Base-by-base conservation (phyloP, 768 basidiomycete genomes). In the Serendipita indica region DNA sequence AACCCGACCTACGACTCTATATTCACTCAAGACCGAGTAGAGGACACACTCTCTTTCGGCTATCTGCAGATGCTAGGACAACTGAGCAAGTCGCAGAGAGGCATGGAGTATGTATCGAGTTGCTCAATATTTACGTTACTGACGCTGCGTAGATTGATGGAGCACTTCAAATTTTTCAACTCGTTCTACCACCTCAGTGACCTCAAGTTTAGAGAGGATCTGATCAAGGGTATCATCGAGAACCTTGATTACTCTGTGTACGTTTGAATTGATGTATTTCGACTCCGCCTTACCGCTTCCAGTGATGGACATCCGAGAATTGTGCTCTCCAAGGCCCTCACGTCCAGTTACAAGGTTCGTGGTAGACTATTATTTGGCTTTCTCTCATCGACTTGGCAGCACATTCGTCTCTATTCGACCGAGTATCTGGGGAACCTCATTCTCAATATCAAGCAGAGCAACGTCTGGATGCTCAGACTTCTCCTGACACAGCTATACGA, bases 401-500 rank as follows among this genome's bases (percentile, higher is more conserved):
- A 89, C 64, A 83, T 93, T 58, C 83, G 94, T 28, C 71, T 89
- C 39, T 91, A 86, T 67, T 86, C 94, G 0, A 98, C 94, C 0
- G 79, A 79, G 62, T 87, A 91, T 67, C 77, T 98, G 4, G 90
- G 90, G 25, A 74, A 81, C 34, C 75, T 96, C 37, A 84, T 97
- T 61, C 83, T 81, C 32, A 76, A 73, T 62, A 78, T 79, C 54
- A 58, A 76, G 65, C 4, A 79, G 71, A 80, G 86, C 0, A 83
- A 86, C 64, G 79, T 84, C 1, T 99, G 94, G 96, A 89, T 83
- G 13, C 74, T 98, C 39, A 82, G 88, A 4, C 78, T 98, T 7
- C 82, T 99, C 33, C 76, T 98, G 18, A 98, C 94, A 0, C 96
- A 99, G 69, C 74, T 98, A 10, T 99, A 98, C 68, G 96, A 99